Percentiles rank a stretch among this genome's conserved stretches.
Conservation (phyloP, 192 early-diverging fungal genomes). For the Mortierella claussenii region DNA sequence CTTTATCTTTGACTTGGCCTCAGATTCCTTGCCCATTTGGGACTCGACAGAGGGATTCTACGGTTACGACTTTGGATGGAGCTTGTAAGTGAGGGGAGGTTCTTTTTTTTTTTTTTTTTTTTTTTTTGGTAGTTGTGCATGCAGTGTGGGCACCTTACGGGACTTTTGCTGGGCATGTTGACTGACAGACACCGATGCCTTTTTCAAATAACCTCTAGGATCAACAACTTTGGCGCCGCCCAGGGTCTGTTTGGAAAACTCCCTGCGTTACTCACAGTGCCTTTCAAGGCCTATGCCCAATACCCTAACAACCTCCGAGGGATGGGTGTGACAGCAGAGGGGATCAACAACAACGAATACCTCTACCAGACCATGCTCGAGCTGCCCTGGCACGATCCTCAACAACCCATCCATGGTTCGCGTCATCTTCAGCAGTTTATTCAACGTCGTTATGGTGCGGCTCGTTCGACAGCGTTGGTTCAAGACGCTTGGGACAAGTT, state of each 20-base stretch:
- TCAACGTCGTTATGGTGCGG: slow-evolving; percentile 34
- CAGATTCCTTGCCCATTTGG: slow-evolving; percentile 24
- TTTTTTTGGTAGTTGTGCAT: not conserved
- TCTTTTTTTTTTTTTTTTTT: not conserved
- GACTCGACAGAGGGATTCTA: slow-evolving; percentile 24
- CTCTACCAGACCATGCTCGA: slow-evolving; percentile 17
- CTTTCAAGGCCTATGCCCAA: slow-evolving; percentile 13
- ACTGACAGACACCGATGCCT: too few species aligned
- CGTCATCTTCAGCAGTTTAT: slow-evolving; percentile 21
- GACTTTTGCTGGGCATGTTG: too few species aligned
- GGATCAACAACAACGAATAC: slow-evolving; percentile 51
- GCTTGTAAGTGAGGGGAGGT: slow-evolving; percentile 42
- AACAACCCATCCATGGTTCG: slow-evolving; percentile 16
- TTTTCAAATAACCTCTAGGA: not conserved
- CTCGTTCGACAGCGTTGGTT: slow-evolving; percentile 7
- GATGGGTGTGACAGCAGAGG: slow-evolving; percentile 35
- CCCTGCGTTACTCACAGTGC: not conserved
- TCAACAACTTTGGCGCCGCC: slow-evolving; percentile 43
- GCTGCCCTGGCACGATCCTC: slow-evolving; percentile 29
- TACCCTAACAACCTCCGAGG: slow-evolving; percentile 24
- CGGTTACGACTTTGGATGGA: slow-evolving; percentile 37
- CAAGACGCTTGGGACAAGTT: slow-evolving; percentile 24
- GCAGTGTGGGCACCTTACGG: too few species aligned
- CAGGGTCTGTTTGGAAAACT: slow-evolving; percentile 40
- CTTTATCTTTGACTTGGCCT: slow-evolving; percentile 30